Conservation (phyloP, 2,329 filamentous ascomycete species). For the Pseudocercospora crystallina region DNA sequence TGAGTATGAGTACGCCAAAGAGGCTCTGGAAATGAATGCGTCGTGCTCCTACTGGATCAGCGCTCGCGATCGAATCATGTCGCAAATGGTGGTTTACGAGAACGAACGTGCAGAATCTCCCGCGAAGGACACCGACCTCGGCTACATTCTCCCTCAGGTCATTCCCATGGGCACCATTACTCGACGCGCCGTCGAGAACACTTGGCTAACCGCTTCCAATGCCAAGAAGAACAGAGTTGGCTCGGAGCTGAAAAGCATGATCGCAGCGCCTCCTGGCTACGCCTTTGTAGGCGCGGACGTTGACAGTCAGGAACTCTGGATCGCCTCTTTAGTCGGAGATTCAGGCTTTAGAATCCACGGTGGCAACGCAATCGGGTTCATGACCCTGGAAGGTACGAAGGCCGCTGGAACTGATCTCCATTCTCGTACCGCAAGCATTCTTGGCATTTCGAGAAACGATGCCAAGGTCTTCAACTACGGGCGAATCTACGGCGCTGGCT, state of each 20-base stretch:
- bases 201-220: slow-evolving; percentile 96
- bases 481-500: slow-evolving; percentile 94
- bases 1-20: slow-evolving; percentile 85
- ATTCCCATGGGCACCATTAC: slow-evolving; percentile 99
- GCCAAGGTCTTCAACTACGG: slow-evolving; percentile 99
- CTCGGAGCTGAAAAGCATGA: slow-evolving; percentile 96
- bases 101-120: slow-evolving; percentile 50
- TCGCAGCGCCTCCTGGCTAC: slow-evolving; percentile 86
- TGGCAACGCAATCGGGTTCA: slow-evolving; percentile 96
- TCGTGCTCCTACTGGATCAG: slow-evolving; percentile 99
- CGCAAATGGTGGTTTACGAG: slow-evolving; percentile 92
- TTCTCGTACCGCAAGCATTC: slow-evolving; percentile 85
- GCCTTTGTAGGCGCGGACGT: slow-evolving; percentile 96
- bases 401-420: slow-evolving; percentile 90
- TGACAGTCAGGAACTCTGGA: slow-evolving; percentile 97
- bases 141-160: slow-evolving; percentile 90
- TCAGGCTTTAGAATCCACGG: slow-evolving; percentile 93
- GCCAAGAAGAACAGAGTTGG: slow-evolving; percentile 95
- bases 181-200: slow-evolving; percentile 90
- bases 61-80: slow-evolving; percentile 85
- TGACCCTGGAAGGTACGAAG: slow-evolving; percentile 97
- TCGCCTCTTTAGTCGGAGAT: slow-evolving; percentile 91
- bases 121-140: slow-evolving; percentile 47
- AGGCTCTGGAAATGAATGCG: slow-evolving; percentile 96
- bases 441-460: slow-evolving; percentile 91